Percentiles rank a stretch among this genome's conserved stretches.
Conservation (phyloP, 768 basidiomycete species). For the Collybiopsis confluens region DNA sequence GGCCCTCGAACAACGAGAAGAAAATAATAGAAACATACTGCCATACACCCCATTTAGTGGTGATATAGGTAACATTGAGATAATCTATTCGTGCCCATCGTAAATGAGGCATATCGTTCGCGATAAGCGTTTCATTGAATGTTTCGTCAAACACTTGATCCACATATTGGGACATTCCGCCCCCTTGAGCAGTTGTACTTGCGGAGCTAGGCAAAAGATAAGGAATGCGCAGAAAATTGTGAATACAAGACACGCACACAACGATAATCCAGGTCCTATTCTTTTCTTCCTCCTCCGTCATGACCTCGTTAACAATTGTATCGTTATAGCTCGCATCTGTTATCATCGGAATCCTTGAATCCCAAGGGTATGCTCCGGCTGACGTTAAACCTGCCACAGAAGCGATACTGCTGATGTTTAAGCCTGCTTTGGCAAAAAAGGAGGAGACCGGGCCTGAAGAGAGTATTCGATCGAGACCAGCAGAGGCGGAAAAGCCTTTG, state of each 20-base stretch:
- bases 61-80: constrained; percentile 74
- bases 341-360: constrained; percentile 69
- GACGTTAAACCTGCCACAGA: constrained; percentile 23
- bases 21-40: constrained; percentile 44
- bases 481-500: constrained; percentile 27
- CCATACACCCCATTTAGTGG: constrained; percentile 86
- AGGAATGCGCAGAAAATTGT: neutral
- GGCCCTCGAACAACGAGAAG: neutral
- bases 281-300: constrained; percentile 60
- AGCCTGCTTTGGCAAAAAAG: constrained; percentile 54
- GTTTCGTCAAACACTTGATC: constrained; percentile 74
- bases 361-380: constrained; percentile 44
- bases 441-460: constrained; percentile 49
- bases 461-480: constrained; percentile 34
- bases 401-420: constrained; percentile 64
- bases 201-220: constrained; percentile 40
- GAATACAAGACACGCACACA: constrained; percentile 47
- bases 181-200: constrained; percentile 47
- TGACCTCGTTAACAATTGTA: constrained; percentile 62
- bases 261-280: constrained; percentile 74
- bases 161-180: constrained; percentile 64
- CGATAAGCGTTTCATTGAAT: constrained; percentile 57
- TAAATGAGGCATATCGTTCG: constrained; percentile 63
- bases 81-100: constrained; percentile 88
- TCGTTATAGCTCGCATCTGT: constrained; percentile 80